These are phyloP conservation scores for Tricladium varicosporioides DNA, from an alignment of 2,329 filamentous ascomycete genomes.

Conservation along the genomic window DNA sequence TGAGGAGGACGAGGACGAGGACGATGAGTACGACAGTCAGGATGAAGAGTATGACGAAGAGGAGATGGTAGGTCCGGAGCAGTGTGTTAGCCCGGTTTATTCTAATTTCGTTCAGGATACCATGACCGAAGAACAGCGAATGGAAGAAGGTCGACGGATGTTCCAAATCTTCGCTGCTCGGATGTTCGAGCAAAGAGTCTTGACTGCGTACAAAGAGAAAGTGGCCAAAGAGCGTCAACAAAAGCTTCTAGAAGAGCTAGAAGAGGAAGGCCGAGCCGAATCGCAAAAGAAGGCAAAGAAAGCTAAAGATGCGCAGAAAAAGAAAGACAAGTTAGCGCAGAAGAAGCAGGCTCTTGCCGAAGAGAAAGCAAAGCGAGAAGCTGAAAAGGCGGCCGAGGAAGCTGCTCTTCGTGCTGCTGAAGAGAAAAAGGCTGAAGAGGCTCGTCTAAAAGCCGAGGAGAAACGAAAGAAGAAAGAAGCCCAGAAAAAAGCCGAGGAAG, in stretches of 20 bases:
- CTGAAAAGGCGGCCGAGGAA: constrained; percentile 86
- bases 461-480: constrained; percentile 88
- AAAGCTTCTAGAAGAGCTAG: constrained; percentile 85
- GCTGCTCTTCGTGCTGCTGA: constrained; percentile 73
- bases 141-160: constrained; percentile 98
- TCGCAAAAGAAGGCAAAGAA: constrained; percentile 87
- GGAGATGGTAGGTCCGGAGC: constrained; percentile 55
- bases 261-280: constrained; percentile 76
- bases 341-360: constrained; percentile 90
- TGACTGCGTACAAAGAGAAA: constrained; percentile 97
- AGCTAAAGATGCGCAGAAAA: constrained; percentile 89
- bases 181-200: constrained; percentile 97
- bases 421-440: constrained; percentile 76
- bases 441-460: constrained; percentile 79
- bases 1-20: constrained; percentile 52
- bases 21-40: constrained; percentile 61
- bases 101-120: constrained; percentile 65
- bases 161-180: constrained; percentile 98
- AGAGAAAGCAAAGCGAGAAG: constrained; percentile 82
- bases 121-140: constrained; percentile 97
- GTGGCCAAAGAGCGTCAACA: constrained; percentile 89
- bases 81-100: constrained; percentile 21
- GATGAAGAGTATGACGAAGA: constrained; percentile 75
- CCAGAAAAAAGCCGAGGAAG: constrained; percentile 85
- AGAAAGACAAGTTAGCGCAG: constrained; percentile 87